Evolutionary conservation across 805 yeast genomes (phyloP), one percentile per base, ranked within the genome.

Genomic region (Candida suzukii): DNA sequence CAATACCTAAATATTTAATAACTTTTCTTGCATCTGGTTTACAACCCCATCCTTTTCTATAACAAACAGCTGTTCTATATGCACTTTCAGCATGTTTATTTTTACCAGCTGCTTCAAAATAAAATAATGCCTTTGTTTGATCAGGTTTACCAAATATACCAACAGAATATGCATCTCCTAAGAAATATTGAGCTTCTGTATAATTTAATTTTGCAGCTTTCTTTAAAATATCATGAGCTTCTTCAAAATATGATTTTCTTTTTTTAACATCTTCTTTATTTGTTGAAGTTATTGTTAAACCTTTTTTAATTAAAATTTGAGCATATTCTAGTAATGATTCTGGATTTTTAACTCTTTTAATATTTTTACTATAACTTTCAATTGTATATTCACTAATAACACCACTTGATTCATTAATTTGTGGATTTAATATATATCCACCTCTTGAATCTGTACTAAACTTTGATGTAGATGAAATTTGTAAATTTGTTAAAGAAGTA

Each of bases 31-130:
- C 81, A 60, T 93, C 97, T 51, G 93, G 74, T 18, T 87, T 79
- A 4, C 91, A 83, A 4, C 99, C 99, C 61, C 90, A 68, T 16
- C 99, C 99, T 62, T 88, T 95, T 61, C 90, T 95, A 51, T 82
- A 85, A 62, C 96, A 91, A 41, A 84, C 75, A 0, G 97, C 87
- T 0, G 96, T 85, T 51, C 98, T 75, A 63, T 85, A 93, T 1
- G 96, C 88, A 38, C 93, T 78, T 59, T 91, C 98, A 5, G 84
- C 73, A 58, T 91, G 98, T 22, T 91, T 93, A 52, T 87, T 91
- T 57, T 93, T 91, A 3, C 96, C 96, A 7, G 98, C 96, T 28
- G 85, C 68, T 56, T 83, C 88, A 58, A 93, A 93, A 42, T 86
- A 71, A 2, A 60, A 50, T 51, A 87, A 81, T 2, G 97, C 83